Conservation (phyloP, 2,329 filamentous ascomycete genomes). For the Rhytidhysteron rufulum region DNA sequence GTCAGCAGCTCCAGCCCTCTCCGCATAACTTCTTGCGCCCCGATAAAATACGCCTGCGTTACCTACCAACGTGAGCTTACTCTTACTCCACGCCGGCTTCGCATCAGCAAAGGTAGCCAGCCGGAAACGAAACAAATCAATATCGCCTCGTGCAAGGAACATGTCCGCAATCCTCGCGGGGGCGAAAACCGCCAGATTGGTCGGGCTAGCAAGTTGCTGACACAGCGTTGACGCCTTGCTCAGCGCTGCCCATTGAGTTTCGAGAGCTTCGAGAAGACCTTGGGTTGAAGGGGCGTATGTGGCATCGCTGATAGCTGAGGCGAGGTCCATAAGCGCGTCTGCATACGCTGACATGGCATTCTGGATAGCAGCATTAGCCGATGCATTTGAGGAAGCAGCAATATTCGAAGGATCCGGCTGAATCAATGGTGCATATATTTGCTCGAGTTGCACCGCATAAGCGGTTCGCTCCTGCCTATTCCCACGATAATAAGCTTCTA, state of each 20-base stretch:
- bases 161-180: slow-evolving; percentile 25
- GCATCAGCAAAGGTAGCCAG: slow-evolving; percentile 18
- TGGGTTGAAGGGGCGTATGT: slow-evolving; percentile 10
- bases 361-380: slow-evolving; percentile 46
- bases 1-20: slow-evolving; percentile 26
- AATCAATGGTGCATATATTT: slow-evolving; percentile 29
- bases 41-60: slow-evolving; percentile 38
- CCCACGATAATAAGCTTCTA: slow-evolving; percentile 55
- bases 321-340: slow-evolving; percentile 54
- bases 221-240: slow-evolving; percentile 27
- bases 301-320: slow-evolving; percentile 41
- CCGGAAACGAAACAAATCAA: slow-evolving; percentile 31
- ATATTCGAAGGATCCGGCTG: slow-evolving; percentile 4
- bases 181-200: slow-evolving; percentile 15
- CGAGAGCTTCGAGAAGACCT: slow-evolving; percentile 14
- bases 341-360: slow-evolving; percentile 53
- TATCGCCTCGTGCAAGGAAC: slow-evolving; percentile 30
- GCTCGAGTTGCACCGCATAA: slow-evolving; percentile 46
- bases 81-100: slow-evolving; percentile 28
- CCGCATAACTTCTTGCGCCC: slow-evolving; percentile 28
- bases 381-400: slow-evolving; percentile 34
- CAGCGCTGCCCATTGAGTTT: slow-evolving; percentile 31
- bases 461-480: slow-evolving; percentile 47
- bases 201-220: slow-evolving; percentile 16
- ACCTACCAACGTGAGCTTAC: slow-evolving; percentile 28